A percentile compares a stretch with the other conserved stretches of the same genome.
Conservation (phyloP, 345 rosid species). For the Heritiera fomes region DNA sequence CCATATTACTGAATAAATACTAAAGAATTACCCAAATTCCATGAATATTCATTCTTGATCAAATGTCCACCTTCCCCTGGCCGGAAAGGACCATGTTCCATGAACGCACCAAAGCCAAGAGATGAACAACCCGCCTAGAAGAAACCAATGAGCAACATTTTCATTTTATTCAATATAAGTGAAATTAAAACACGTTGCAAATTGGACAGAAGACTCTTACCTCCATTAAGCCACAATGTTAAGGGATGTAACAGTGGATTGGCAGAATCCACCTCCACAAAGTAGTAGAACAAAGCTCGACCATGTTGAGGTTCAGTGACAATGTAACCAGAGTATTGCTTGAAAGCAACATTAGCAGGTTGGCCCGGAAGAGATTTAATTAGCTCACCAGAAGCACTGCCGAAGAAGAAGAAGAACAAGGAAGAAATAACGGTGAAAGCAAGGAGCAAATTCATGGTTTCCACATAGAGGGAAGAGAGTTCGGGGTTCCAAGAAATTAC, state of each 20-base stretch:
- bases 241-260: neutral
- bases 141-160: neutral
- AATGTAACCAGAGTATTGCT: slow-evolving; percentile 15
- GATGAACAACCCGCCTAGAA: slow-evolving; percentile 12
- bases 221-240: slow-evolving; percentile 12
- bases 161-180: neutral
- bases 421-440: neutral
- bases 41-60: slow-evolving; percentile 12
- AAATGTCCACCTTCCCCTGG: neutral
- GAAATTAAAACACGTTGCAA: neutral
- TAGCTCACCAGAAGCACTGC: neutral
- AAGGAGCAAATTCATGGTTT: neutral
- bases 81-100: slow-evolving; percentile 10
- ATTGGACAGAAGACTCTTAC: neutral
- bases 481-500: neutral
- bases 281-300: slow-evolving; percentile 13
- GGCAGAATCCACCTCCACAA: neutral
- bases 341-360: slow-evolving; percentile 1
- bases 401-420: neutral
- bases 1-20: neutral
- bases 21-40: slow-evolving; percentile 10
- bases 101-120: slow-evolving; percentile 12
- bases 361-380: slow-evolving; percentile 11
- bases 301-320: slow-evolving; percentile 8
- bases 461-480: neutral